Conservation (phyloP, 345 rosid species). For the Lepidium aucheri region DNA sequence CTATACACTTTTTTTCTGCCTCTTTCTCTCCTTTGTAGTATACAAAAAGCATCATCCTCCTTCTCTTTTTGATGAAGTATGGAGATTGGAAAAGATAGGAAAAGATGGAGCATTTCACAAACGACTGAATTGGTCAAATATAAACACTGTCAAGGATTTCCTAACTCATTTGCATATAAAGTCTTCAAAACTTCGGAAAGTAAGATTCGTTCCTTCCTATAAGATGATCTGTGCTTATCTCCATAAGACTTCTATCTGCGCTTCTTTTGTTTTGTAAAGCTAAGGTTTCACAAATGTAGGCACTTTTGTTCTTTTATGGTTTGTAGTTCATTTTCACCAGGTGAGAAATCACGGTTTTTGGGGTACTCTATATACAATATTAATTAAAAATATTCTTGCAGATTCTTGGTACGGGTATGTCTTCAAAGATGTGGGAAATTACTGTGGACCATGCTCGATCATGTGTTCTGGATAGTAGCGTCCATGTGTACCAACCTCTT, state of each 20-base stretch:
- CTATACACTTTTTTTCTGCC: background rate
- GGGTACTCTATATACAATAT: background rate
- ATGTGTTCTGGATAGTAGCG: conserved; percentile 64
- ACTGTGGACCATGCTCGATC: conserved; percentile 83
- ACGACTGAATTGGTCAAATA: conserved; percentile 59
- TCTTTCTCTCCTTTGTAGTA: conserved; percentile 40
- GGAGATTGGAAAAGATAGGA: conserved; percentile 98
- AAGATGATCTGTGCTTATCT: background rate
- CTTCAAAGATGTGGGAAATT: conserved; percentile 98
- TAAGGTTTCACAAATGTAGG: background rate
- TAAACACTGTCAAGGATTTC: conserved; percentile 76
- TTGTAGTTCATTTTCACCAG: background rate
- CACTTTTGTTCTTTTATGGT: background rate
- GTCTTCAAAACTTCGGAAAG: conserved; percentile 72
- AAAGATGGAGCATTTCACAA: conserved; percentile 99
- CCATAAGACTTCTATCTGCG: background rate
- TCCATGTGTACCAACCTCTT: conserved; percentile 50
- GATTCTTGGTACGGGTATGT: conserved; percentile 98
- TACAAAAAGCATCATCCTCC: conserved; percentile 98
- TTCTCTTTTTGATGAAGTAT: conserved; percentile 71
- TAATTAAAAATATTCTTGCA: conserved; percentile 25
- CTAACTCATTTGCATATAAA: conserved; percentile 55
- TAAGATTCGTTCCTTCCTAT: conserved; percentile 24
- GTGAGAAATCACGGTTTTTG: background rate
- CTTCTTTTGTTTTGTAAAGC: background rate